Evolutionary conservation across 2,329 filamentous ascomycete genomes (phyloP).

Genomic region (Thielaviopsis musarum): DNA sequence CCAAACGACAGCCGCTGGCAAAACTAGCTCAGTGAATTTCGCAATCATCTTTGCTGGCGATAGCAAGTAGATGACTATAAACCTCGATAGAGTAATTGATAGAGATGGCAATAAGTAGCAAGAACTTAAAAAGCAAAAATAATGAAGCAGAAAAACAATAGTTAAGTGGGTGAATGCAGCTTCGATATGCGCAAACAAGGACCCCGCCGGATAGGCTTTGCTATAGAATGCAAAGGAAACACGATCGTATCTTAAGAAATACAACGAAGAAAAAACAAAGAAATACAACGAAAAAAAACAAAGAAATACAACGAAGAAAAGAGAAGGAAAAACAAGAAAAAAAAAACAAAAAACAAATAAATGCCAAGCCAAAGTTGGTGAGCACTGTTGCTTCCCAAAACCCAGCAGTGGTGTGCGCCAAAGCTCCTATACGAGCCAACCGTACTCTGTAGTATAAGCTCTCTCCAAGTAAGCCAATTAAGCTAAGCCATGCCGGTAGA

Average conservation of each 20-base stretch:
- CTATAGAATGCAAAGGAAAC: background rate
- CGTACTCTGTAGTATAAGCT: too few relatives aligned
- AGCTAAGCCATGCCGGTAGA: too few relatives aligned
- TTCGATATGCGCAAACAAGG: background rate
- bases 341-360: background rate
- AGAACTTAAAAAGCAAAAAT: background rate
- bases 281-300: background rate
- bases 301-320: background rate
- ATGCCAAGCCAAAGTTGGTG: too few relatives aligned
- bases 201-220: too few relatives aligned
- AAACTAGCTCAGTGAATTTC: slow-evolving; percentile 1
- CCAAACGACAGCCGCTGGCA: slow-evolving; percentile 2
- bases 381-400: too few relatives aligned
- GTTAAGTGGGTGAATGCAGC: background rate
- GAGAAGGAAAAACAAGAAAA: background rate
- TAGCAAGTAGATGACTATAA: background rate
- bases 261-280: background rate
- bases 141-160: background rate
- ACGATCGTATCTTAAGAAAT: background rate
- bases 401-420: too few relatives aligned
- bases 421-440: too few relatives aligned
- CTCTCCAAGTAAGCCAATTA: too few relatives aligned
- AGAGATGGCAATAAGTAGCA: background rate
- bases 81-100: background rate
- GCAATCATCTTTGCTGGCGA: background rate